Evolutionary conservation across 768 basidiomycete species (phyloP).

Genomic region (Rhizopogon vesiculosus): DNA sequence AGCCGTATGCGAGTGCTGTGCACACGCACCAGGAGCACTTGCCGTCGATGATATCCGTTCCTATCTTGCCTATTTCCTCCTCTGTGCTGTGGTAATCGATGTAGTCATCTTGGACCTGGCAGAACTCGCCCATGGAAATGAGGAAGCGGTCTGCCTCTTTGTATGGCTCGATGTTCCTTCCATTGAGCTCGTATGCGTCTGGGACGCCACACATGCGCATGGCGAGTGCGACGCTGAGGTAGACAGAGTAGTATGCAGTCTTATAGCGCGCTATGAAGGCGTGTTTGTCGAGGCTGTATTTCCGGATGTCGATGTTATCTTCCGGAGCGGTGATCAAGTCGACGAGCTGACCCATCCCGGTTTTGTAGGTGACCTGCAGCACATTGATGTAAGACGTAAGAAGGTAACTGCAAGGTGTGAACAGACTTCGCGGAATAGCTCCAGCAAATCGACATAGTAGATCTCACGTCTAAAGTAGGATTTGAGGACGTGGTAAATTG

Average conservation of each 20-base stretch:
- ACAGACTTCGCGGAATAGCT: slow-evolving; percentile 82
- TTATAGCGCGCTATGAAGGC: slow-evolving; percentile 94
- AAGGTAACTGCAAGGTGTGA: too few relatives aligned
- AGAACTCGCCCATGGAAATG: slow-evolving; percentile 93
- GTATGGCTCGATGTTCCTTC: slow-evolving; percentile 53
- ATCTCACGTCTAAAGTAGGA: slow-evolving; percentile 74
- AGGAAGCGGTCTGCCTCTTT: slow-evolving; percentile 75
- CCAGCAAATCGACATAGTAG: slow-evolving; percentile 87
- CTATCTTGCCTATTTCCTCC: slow-evolving; percentile 92
- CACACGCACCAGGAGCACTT: slow-evolving; percentile 98
- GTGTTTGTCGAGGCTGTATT: slow-evolving; percentile 86
- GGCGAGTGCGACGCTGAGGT: slow-evolving; percentile 94
- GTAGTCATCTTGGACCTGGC: slow-evolving; percentile 98
- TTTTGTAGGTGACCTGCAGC: slow-evolving; percentile 66
- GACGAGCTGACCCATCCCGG: slow-evolving; percentile 94
- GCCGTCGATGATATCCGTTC: slow-evolving; percentile 99
- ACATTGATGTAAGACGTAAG: neutral
- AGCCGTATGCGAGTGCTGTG: slow-evolving; percentile 65
- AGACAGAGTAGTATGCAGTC: slow-evolving; percentile 97
- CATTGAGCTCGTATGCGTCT: slow-evolving; percentile 36
- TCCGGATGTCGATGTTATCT: slow-evolving; percentile 76
- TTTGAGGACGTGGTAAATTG: slow-evolving; percentile 90
- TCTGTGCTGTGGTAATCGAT: slow-evolving; percentile 89
- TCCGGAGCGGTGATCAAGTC: slow-evolving; percentile 96
- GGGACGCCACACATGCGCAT: slow-evolving; percentile 75